A percentile compares a stretch with the other conserved stretches of the same genome.
Evolutionary conservation across 805 yeast genomes (phyloP).

Genomic region (Lipomyces mesembrius): DNA sequence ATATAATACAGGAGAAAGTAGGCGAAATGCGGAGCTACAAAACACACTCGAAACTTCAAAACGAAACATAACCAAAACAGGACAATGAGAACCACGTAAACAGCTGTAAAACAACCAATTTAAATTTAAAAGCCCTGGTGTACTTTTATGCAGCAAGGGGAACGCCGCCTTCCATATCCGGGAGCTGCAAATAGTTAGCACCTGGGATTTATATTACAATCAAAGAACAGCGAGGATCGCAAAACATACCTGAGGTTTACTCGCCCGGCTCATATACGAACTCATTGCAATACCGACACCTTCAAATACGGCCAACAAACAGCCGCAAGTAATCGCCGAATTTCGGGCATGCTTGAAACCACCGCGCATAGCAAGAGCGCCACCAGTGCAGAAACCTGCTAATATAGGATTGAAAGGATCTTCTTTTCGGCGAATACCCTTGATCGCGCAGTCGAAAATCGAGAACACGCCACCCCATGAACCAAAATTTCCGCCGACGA

Average conservation of each 20-base stretch:
- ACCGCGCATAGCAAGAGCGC: slow-evolving; percentile 96
- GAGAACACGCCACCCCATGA: slow-evolving; percentile 99
- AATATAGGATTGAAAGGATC: slow-evolving; percentile 98
- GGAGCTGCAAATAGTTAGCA: background rate
- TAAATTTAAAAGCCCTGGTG: background rate
- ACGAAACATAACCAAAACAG: background rate
- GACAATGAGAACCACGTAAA: background rate
- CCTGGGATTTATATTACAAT: background rate
- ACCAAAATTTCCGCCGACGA: slow-evolving; percentile 98
- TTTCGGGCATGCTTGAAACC: slow-evolving; percentile 97
- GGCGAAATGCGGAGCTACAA: background rate
- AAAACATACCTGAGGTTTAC: slow-evolving; percentile 6
- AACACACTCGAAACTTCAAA: background rate
- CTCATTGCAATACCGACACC: slow-evolving; percentile 94
- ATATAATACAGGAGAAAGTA: slow-evolving; percentile 22
- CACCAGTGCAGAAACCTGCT: slow-evolving; percentile 98
- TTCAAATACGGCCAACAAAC: slow-evolving; percentile 93
- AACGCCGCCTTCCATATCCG: slow-evolving; percentile 5
- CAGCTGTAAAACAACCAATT: background rate
- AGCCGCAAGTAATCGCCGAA: slow-evolving; percentile 96
- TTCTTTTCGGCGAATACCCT: slow-evolving; percentile 94
- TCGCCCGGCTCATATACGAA: slow-evolving; percentile 78
- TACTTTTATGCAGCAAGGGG: slow-evolving; percentile 9
- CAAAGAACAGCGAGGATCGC: background rate
- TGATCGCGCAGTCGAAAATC: slow-evolving; percentile 92